Evolutionary conservation across 139 green algal genomes (phyloP), one percentile per base, ranked within the genome.

Genomic region (Klebsormidium nitens): DNA sequence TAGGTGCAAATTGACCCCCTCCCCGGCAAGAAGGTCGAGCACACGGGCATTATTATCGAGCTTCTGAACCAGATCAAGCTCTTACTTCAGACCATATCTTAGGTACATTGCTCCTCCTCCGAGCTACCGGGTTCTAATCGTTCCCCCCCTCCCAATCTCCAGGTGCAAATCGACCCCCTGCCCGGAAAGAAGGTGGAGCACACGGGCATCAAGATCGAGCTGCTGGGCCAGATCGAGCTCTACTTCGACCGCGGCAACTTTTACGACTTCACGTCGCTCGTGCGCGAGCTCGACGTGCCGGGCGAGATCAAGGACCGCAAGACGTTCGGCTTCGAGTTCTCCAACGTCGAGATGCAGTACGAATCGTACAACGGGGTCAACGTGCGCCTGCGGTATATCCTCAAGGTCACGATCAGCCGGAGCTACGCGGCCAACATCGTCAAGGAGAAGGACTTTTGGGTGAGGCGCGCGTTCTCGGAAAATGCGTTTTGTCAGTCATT

Each of bases 211-310:
- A 90, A 88, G 3, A 89, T 98, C 31, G 93, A 98, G 82, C 90
- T 99, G 38, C 60, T 98, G 19, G 95, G 94, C 0, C 89, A 95
- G 71, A 96, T 98, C 69, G 95, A 98, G 85, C 81, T 97, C 2
- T 87, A 87, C 0, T 88, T 87, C 34, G 93, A 97, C 66, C 66
- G 88, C 2, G 87, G 91, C 17, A 66, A 82, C 46, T 79, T 76
- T 2, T 88, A 96, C 60, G 88, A 97, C 59, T 98, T 99, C 62
- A 65, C 97, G 1, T 87, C 81, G 26, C 60, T 97, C 29, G 62
- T 74, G 49, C 46, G 76, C 36, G 76, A 84, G 35, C 42, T 87
- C 3, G 71, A 79, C 0, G 80, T 88, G 0, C 77, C 85, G 0
- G 93, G 93, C 1, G 91, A 97, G 8, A 72, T 98, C n/a, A 78